Evolutionary conservation across 371 early-diverging fungal genomes (phyloP), one percentile per base, ranked within the genome.

Genomic region (Mucor piriformis): DNA sequence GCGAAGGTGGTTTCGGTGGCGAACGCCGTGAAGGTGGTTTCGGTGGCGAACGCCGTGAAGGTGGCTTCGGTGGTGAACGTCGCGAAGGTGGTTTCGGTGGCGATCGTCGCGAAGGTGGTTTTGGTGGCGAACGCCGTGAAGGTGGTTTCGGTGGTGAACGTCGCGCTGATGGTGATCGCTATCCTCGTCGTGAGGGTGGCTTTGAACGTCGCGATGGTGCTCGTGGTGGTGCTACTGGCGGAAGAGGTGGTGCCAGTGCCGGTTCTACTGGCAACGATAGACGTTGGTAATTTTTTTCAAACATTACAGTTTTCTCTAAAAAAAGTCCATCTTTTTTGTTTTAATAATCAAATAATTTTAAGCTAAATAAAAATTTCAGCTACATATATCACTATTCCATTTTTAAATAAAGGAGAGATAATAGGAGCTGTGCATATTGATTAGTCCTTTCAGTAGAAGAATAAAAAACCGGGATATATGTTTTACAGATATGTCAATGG

Each of bases 241-340:
- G 29, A 29, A 29, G 29, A 29, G 29, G 29, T 29, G 57, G 57
- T 56, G 47, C 51, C 38, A 21, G 48, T 50, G 46, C 63, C 29
- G 63, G 63, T 12, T 12, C 57, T 47, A 4, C 52, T 15, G 38
- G 29, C n/a, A 48, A 20, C 24, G 57, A 63, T 33, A 63, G 63
- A 57, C 46, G 50, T 15, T 58, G 59, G 59, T 58, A 58, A 50
- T 13, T 42, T 21, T 3, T 13, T 43, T 7, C 7, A 23, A 4
- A 20, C 12, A 12, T 24, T 7, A 16, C 21, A 21, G 24, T 16
- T 33, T 12, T 49, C 27, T 29, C 6, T 16, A 35, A 51, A 37
- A 51, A 51, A 13, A 37, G 20, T 35, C 11, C 1, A 21, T 35
- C 37, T 13, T 37, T 51, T 51, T 35, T 51, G 37, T 35, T 24